Conservation (phyloP, 2,329 filamentous ascomycete species). For the Tolypocladium album region DNA sequence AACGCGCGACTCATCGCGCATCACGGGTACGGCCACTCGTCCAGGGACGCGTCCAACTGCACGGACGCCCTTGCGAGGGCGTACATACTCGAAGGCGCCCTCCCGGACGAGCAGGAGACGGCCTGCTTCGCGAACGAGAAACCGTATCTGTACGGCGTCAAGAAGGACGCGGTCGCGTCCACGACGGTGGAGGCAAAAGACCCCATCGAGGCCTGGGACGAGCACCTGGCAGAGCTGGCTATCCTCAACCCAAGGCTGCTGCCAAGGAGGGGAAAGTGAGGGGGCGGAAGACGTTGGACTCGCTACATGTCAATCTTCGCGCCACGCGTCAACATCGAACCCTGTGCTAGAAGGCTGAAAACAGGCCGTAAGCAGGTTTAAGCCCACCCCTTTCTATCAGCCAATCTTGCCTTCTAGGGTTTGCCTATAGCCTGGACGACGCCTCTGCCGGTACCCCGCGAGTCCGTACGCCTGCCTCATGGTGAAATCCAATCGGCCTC, state of each 20-base stretch:
- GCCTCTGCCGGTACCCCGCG: no score
- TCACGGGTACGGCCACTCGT: slow-evolving; percentile 38
- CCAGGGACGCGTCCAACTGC: slow-evolving; percentile 32
- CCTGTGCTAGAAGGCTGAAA: no score
- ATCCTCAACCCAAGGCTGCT: slow-evolving; percentile 4
- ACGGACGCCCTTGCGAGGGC: slow-evolving; percentile 28
- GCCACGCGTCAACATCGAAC: no score
- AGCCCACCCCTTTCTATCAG: no score
- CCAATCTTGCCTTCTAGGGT: no score
- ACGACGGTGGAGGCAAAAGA: not conserved
- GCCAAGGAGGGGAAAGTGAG: not conserved
- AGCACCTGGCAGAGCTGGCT: slow-evolving; percentile 9
- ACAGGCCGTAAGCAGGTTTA: no score
- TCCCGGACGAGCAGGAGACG: slow-evolving; percentile 31
- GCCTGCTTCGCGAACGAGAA: slow-evolving; percentile 36
- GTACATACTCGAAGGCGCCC: slow-evolving; percentile 28
- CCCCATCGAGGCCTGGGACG: slow-evolving; percentile 7
- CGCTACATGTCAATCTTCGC: no score
- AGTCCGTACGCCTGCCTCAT: no score
- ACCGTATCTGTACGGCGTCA: slow-evolving; percentile 31
- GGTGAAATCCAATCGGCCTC: not conserved
- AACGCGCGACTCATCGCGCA: slow-evolving; percentile 38
- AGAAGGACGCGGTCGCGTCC: slow-evolving; percentile 1
- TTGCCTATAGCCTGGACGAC: no score
- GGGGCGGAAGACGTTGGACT: not conserved